Conservation (phyloP, 495 filamentous ascomycete species). For the Talaromyces adpressus region DNA sequence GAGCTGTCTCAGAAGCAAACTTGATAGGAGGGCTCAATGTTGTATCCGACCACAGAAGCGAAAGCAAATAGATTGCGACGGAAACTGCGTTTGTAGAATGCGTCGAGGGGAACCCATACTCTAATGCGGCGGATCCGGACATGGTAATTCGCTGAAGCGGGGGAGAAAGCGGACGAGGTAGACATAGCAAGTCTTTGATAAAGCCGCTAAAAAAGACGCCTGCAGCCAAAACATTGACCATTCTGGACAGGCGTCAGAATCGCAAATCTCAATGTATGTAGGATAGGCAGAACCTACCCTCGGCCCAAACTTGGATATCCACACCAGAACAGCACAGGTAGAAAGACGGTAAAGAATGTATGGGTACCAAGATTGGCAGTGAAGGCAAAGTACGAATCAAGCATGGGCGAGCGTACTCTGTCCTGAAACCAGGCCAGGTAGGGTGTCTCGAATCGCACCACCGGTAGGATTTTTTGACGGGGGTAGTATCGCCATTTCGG, state of each 20-base stretch:
- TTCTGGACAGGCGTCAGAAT: slow-evolving; percentile 36
- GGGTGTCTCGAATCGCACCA: slow-evolving; percentile 91
- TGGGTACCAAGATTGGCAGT: slow-evolving; percentile 97
- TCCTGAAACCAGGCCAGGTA: slow-evolving; percentile 83
- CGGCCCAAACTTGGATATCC: slow-evolving; percentile 74
- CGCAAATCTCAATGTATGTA: neutral
- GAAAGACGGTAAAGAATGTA: slow-evolving; percentile 93
- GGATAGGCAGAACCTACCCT: slow-evolving; percentile 51
- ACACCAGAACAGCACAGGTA: slow-evolving; percentile 95
- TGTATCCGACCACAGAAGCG: slow-evolving; percentile 50
- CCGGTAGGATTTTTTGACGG: slow-evolving; percentile 72
- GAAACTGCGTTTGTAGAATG: slow-evolving; percentile 97
- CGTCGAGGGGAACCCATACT: slow-evolving; percentile 96
- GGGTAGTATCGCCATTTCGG: slow-evolving; percentile 84
- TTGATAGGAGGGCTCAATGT: slow-evolving; percentile 43
- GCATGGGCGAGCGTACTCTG: slow-evolving; percentile 64
- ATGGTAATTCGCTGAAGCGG: slow-evolving; percentile 92
- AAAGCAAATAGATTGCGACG: slow-evolving; percentile 76
- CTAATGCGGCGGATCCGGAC: slow-evolving; percentile 88
- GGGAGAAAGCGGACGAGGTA: slow-evolving; percentile 90
- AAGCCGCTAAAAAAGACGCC: slow-evolving; percentile 94
- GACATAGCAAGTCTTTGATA: slow-evolving; percentile 87
- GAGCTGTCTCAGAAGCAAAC: slow-evolving; percentile 53
- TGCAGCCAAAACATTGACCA: slow-evolving; percentile 78
- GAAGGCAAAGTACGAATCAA: slow-evolving; percentile 93